Conservation (phyloP, 2,329 filamentous ascomycete species). For the Parasarocladium wereldwijsianum region DNA sequence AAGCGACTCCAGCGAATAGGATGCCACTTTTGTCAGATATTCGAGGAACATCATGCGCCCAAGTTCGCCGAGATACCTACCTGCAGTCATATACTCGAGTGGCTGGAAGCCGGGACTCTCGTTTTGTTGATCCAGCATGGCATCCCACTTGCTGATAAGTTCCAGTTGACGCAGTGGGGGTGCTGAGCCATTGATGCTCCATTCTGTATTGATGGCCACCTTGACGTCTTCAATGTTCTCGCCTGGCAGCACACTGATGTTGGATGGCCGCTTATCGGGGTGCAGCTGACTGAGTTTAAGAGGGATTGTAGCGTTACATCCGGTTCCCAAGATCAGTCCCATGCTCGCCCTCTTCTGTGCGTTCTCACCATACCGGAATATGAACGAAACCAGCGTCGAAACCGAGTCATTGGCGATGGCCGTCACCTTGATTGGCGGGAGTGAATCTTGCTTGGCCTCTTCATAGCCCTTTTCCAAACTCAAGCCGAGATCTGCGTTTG, state of each 20-base stretch:
- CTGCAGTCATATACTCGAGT: slow-evolving; percentile 73
- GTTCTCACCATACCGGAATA: slow-evolving; percentile 52
- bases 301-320: slow-evolving; percentile 67
- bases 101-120: slow-evolving; percentile 66
- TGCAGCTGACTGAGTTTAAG: slow-evolving; percentile 50
- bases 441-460: slow-evolving; percentile 20
- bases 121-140: slow-evolving; percentile 47
- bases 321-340: slow-evolving; percentile 71
- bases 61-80: slow-evolving; percentile 64
- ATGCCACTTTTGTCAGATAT: slow-evolving; percentile 34
- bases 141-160: slow-evolving; percentile 59
- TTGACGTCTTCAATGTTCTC: slow-evolving; percentile 36
- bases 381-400: slow-evolving; percentile 62
- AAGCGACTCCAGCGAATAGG: slow-evolving; percentile 26
- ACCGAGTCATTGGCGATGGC: slow-evolving; percentile 76
- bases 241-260: slow-evolving; percentile 31
- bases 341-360: slow-evolving; percentile 51
- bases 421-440: slow-evolving; percentile 55
- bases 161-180: slow-evolving; percentile 45
- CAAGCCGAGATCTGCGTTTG: slow-evolving; percentile 44
- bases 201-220: slow-evolving; percentile 71
- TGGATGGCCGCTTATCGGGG: slow-evolving; percentile 41
- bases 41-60: slow-evolving; percentile 56
- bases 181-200: slow-evolving; percentile 66
- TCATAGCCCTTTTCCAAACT: slow-evolving; percentile 45